Evolutionary conservation across 2,329 filamentous ascomycete genomes (phyloP), one percentile per base, ranked within the genome.

Genomic region (Apiospora pterosperma): DNA sequence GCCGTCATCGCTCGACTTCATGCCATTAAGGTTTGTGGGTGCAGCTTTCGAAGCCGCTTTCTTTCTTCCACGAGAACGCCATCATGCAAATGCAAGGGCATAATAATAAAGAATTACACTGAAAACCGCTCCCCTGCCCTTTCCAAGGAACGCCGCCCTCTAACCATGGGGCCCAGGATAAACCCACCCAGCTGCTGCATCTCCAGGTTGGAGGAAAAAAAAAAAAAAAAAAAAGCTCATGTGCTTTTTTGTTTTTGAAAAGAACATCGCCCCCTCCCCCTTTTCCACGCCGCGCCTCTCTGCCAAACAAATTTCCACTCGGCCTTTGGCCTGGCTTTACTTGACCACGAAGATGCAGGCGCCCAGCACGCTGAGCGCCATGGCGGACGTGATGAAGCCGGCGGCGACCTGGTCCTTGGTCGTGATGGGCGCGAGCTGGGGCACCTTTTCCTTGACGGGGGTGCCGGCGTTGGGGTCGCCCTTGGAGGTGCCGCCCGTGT

Each of bases 401-500:
- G 86, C 86, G 0, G 83, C 86, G 1, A 84, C 84, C 69, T 77
- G 79, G 65, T 88, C 85, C n/a, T 75, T 78, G 3, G 73, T 77
- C 2, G 81, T 83, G 64, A 88, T 83, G 12, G 78, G 74, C 42
- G 72, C 65, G 36, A 79, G 67, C 55, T 68, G 28, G 11, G 67
- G 65, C 64, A 74, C 63, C 61, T 74, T 69, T 16, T 67, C 64
- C 19, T 68, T 63, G 52, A 68, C 69, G 38, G 68, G 59, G 66
- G 70, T 71, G 64, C 84, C 84, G 14, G 82, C 85, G 12, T 76
- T 76, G 5, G 80, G 75, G 64, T 88, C 69, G 11, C 85, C 85
- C 62, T 77, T 72, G 2, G 84, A 87, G 1, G 85, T 90, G 62
- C 89, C 90, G 38, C 89, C 89, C 1, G 82, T 85, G 4, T 78